Conservation (phyloP, 495 filamentous ascomycete species). For the Neurospora terricola region DNA sequence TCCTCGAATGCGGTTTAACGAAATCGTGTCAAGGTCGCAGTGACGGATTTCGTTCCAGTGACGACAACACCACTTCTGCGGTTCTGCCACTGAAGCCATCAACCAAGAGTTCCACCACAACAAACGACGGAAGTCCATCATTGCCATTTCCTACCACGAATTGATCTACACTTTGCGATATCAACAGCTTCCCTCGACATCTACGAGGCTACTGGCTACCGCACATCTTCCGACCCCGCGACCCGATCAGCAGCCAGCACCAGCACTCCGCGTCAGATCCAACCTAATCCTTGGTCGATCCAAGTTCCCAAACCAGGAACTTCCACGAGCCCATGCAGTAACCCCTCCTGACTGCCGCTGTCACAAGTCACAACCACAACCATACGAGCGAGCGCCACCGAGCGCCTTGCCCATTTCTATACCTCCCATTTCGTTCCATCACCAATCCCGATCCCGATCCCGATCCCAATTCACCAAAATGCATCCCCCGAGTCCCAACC, state of each 20-base stretch:
- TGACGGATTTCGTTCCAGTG: neutral
- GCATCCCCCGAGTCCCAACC: constrained; percentile 8
- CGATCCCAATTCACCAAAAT: constrained; percentile 5
- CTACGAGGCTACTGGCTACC: too few relatives aligned
- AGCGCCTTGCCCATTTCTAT: neutral
- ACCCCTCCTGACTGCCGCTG: neutral
- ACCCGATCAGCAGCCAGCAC: neutral
- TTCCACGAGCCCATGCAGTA: neutral
- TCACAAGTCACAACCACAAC: neutral
- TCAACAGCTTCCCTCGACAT: neutral
- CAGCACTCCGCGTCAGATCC: neutral
- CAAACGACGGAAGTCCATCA: neutral
- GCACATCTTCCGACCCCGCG: neutral
- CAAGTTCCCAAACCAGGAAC: neutral
- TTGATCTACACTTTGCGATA: neutral
- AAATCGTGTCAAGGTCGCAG: neutral
- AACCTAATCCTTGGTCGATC: neutral
- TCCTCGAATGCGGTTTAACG: neutral
- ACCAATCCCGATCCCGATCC: neutral
- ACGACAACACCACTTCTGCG: neutral
- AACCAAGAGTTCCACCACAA: neutral
- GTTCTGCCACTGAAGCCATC: neutral
- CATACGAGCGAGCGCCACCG: neutral
- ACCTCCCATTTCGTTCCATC: neutral
- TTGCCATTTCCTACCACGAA: neutral